Conservation (phyloP, 108 stramenopile species). For the Cylindrotheca closterium region DNA sequence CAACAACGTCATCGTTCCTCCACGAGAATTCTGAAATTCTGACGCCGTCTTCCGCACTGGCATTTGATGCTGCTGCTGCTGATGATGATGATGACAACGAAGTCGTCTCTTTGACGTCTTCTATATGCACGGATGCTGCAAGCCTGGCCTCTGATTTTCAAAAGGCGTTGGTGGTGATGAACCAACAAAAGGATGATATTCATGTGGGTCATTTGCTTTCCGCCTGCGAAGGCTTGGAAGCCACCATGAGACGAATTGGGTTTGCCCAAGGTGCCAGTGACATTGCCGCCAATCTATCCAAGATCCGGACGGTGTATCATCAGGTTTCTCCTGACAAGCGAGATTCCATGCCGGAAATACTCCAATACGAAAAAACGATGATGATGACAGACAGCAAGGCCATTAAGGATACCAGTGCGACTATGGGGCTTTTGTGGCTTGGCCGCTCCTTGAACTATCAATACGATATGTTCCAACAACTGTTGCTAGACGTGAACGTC, state of each 20-base stretch:
- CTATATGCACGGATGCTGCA: constrained; percentile 9
- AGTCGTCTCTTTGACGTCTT: too few species aligned
- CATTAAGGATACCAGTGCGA: constrained; percentile 53
- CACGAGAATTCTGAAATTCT: too few species aligned
- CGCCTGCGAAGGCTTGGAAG: constrained; percentile 43
- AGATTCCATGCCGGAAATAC: constrained; percentile 27
- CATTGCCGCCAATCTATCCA: constrained; percentile 46
- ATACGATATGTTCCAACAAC: constrained; percentile 37
- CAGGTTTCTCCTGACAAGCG: constrained; percentile 29
- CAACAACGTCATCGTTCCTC: too few species aligned
- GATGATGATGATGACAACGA: too few species aligned
- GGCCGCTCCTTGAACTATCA: constrained; percentile 57
- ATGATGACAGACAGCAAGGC: constrained; percentile 15
- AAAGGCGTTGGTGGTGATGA: not conserved
- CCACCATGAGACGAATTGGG: constrained; percentile 40
- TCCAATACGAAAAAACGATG: constrained; percentile 34
- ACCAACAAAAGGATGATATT: constrained; percentile 31
- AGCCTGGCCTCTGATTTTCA: not conserved
- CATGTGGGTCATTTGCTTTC: constrained; percentile 43
- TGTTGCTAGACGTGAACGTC: constrained; percentile 20
- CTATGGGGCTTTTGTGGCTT: constrained; percentile 66
- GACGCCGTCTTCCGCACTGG: too few species aligned
- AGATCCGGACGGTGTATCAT: constrained; percentile 42
- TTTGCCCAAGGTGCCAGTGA: constrained; percentile 46
- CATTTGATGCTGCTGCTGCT: too few species aligned